Evolutionary conservation across 352 stramenopile species (phyloP).

Genomic region (Paralagenidium karlingii): DNA sequence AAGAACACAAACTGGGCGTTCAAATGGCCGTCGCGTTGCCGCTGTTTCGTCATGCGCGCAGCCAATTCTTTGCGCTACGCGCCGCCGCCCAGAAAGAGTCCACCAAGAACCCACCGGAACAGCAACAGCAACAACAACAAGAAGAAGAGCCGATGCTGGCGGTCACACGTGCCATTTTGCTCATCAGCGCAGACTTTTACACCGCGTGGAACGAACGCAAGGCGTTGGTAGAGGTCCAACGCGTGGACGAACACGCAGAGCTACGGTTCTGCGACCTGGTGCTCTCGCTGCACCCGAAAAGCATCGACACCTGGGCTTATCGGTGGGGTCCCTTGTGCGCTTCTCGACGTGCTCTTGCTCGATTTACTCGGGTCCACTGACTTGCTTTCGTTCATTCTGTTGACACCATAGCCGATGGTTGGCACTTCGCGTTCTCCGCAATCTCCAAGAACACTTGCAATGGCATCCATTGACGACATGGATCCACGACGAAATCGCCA

Average conservation of each 20-base stretch:
- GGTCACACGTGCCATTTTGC: slow-evolving; percentile 46
- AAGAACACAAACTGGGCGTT: slow-evolving; percentile 69
- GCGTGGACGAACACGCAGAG: slow-evolving; percentile 24
- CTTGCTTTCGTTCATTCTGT: background rate
- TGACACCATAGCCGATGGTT: background rate
- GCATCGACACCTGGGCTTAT: slow-evolving; percentile 79
- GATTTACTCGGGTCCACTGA: background rate
- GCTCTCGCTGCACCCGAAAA: slow-evolving; percentile 70
- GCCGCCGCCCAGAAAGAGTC: background rate
- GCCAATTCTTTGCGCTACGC: slow-evolving; percentile 36
- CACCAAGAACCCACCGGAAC: background rate
- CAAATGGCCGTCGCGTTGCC: slow-evolving; percentile 29
- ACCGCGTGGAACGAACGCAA: slow-evolving; percentile 80
- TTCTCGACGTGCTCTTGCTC: background rate
- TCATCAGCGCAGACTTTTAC: slow-evolving; percentile 75
- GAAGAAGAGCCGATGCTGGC: slow-evolving; percentile 15
- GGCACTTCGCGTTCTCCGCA: no score
- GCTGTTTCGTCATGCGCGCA: slow-evolving; percentile 40
- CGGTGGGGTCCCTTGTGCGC: slow-evolving; percentile 15
- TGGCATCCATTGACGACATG: background rate
- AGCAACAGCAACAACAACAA: slow-evolving; percentile 2
- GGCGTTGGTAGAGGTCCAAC: slow-evolving; percentile 24
- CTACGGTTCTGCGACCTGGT: slow-evolving; percentile 59
- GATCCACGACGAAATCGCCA: slow-evolving; percentile 29
- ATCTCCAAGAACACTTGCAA: no score